These are phyloP conservation scores for Amniculicola lignicola DNA, from an alignment of 495 filamentous ascomycete genomes.

Conservation along the genomic window DNA sequence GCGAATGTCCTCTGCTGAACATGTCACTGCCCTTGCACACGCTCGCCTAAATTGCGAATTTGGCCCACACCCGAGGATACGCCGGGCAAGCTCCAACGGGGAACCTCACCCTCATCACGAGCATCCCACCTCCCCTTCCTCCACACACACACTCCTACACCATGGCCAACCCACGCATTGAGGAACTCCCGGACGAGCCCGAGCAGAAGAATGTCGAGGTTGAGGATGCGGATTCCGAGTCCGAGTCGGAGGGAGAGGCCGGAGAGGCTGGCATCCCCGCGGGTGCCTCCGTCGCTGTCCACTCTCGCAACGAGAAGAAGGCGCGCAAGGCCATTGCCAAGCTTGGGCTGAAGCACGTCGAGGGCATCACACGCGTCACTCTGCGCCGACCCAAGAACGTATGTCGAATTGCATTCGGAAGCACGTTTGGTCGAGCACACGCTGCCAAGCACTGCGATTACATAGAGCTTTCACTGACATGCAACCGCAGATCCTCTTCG, in stretches of 20 bases:
- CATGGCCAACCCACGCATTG: slow-evolving; percentile 97
- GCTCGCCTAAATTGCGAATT: slow-evolving; percentile 17
- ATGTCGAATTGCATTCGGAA: slow-evolving; percentile 44
- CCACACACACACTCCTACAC: slow-evolving; percentile 46
- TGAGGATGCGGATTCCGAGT: slow-evolving; percentile 78
- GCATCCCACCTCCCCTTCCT: slow-evolving; percentile 41
- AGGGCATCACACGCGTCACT: slow-evolving; percentile 96
- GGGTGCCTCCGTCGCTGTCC: slow-evolving; percentile 82
- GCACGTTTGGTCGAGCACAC: no score
- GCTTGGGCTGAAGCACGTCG: slow-evolving; percentile 91
- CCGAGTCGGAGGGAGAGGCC: slow-evolving; percentile 59
- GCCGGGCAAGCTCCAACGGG: slow-evolving; percentile 14
- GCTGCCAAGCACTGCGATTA: no score
- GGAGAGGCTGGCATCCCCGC: slow-evolving; percentile 69
- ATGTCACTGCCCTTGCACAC: no score
- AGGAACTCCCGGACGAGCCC: slow-evolving; percentile 91
- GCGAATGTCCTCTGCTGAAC: no score
- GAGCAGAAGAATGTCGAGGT: slow-evolving; percentile 64
- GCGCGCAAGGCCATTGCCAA: slow-evolving; percentile 97
- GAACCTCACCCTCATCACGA: slow-evolving; percentile 1
- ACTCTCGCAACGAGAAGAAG: slow-evolving; percentile 99
- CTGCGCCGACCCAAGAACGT: slow-evolving; percentile 98
- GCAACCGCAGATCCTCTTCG: slow-evolving; percentile 80
- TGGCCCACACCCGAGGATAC: slow-evolving; percentile 25
- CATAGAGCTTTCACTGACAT: slow-evolving; percentile 11